Evolutionary conservation across 768 basidiomycete species (phyloP).

Genomic region (Mycena capillaripes): DNA sequence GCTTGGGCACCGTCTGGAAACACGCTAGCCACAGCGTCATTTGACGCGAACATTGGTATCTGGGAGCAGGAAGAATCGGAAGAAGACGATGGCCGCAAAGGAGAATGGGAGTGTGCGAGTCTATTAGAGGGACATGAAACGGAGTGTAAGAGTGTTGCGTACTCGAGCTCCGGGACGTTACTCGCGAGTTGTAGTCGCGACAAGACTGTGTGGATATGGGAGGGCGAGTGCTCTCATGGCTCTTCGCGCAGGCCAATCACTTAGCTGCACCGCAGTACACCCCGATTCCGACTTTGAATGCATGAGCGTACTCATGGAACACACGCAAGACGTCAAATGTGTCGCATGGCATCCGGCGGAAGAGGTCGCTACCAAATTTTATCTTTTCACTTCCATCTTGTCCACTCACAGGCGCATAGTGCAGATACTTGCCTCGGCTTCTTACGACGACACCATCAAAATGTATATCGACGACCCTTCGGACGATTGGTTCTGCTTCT

Average conservation of each 20-base stretch:
- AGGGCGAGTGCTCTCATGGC: slow-evolving; percentile 67
- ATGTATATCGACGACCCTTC: slow-evolving; percentile 93
- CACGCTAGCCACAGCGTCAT: slow-evolving; percentile 92
- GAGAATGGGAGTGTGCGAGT: slow-evolving; percentile 91
- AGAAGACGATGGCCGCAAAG: slow-evolving; percentile 52
- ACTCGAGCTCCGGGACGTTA: slow-evolving; percentile 80
- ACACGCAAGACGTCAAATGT: slow-evolving; percentile 95
- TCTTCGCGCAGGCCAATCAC: slow-evolving; percentile 12
- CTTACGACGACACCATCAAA: slow-evolving; percentile 97
- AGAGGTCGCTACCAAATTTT: slow-evolving; percentile 70
- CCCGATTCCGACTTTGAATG: slow-evolving; percentile 96
- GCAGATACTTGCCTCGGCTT: slow-evolving; percentile 95
- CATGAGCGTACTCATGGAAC: slow-evolving; percentile 96
- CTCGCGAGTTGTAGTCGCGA: slow-evolving; percentile 97
- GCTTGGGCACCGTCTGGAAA: slow-evolving; percentile 93
- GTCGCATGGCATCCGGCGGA: slow-evolving; percentile 96
- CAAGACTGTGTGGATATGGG: slow-evolving; percentile 99
- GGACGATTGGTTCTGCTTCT: slow-evolving; percentile 94
- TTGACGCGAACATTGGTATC: slow-evolving; percentile 92
- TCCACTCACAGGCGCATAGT: slow-evolving; percentile 40
- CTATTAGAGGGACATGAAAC: slow-evolving; percentile 95
- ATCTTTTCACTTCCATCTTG: slow-evolving; percentile 13
- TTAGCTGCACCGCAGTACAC: slow-evolving; percentile 66
- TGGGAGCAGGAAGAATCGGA: slow-evolving; percentile 80
- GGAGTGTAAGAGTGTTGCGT: slow-evolving; percentile 94